Base-by-base conservation (phyloP, 192 early-diverging fungal genomes). In the Dissophora ornata region DNA sequence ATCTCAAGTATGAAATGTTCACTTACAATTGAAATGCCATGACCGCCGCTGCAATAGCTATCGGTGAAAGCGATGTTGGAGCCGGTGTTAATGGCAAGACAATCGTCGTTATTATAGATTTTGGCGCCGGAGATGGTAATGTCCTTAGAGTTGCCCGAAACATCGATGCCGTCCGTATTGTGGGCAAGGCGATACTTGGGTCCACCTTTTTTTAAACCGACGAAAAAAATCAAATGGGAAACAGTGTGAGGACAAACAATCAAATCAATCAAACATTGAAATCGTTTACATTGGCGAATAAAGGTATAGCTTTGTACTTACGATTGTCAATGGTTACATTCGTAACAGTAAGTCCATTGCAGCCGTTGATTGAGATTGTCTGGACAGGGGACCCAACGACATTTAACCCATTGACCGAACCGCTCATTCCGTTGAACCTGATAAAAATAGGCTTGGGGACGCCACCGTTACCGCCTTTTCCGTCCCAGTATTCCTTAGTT, bases 21-120 rank as follows among this genome's bases (percentile, higher is more conserved):
- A 58, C 64, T 61, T 79, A 57, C 83, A 56, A 69, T 67, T 26
- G 65, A 67, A 67, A 67, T 57, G 40, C 65, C 65, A 46, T 67
- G 65, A 41, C 65, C 55, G 21, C 84, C 85, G 25, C 22, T 44
- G 38, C 85, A 86, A 25, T 60, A 41, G 69, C 67, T 73, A 40
- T 69, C 69, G n/a, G 51, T 57, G 38, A 85, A 79, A 18, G 34
- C 59, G 18, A 85, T 71, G 47, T 84, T 82, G 32, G 81, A 56
- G 21, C 84, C 84, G 24, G 60, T 67, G 56, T 86, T 86, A 4
- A 86, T 42, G 41, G 85, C 85, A 67, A 84, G 47, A 45, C 85
- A 86, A 33, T 86, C 85, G 49, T 86, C 85, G 56, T 75, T 78
- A 54, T 86, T 86, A 46, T 59, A 57, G 19, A 86, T 55, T 19